Evolutionary conservation across 768 basidiomycete genomes (phyloP).

Genomic region (Hygrocybe punicea): DNA sequence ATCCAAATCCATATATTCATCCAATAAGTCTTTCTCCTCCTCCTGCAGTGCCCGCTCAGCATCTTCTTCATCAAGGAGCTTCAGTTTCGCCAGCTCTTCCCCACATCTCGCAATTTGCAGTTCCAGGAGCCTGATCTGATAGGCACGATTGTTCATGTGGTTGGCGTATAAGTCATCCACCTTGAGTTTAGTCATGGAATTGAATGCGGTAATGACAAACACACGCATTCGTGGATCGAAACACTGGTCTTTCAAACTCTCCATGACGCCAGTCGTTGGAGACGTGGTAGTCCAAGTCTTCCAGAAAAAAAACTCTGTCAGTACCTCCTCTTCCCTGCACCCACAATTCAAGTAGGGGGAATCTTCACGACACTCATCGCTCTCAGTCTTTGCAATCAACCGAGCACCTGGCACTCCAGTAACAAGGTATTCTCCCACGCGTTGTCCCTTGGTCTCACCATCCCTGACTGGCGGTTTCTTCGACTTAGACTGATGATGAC

Average conservation of each 20-base stretch:
- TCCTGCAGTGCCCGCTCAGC: not conserved
- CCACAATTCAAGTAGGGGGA: not conserved
- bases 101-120: not conserved
- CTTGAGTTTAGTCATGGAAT: not conserved
- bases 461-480: not conserved
- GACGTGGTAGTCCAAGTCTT: constrained; percentile 1
- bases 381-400: not conserved
- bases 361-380: not conserved
- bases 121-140: not conserved
- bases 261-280: not conserved
- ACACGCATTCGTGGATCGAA: not conserved
- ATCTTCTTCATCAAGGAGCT: not conserved
- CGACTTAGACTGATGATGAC: not conserved
- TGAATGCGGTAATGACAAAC: not conserved
- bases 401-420: not conserved
- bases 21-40: no score
- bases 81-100: not conserved
- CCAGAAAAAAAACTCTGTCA: not conserved
- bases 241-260: not conserved
- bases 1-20: no score
- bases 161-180: not conserved
- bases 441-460: not conserved
- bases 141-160: not conserved
- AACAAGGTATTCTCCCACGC: not conserved
- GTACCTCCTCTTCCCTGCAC: not conserved